These are phyloP conservation scores for Bjerkandera adusta DNA, from an alignment of 1,284 basidiomycete species.

Conservation along the genomic window DNA sequence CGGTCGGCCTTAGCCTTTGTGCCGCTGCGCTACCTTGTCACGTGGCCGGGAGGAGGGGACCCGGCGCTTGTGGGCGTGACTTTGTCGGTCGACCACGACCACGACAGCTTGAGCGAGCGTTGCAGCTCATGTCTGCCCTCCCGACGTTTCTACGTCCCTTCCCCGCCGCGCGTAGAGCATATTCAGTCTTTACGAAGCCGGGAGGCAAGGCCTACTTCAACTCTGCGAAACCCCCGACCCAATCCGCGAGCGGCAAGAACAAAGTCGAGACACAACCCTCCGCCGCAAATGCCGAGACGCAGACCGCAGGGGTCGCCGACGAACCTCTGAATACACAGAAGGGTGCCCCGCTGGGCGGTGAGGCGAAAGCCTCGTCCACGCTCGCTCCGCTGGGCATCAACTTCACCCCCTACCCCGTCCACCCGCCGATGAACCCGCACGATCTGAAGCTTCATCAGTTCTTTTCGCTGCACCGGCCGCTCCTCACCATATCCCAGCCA, in stretches of 20 bases:
- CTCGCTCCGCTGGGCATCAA: slow-evolving; percentile 18
- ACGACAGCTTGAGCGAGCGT: slow-evolving; percentile 19
- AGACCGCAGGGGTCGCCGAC: slow-evolving; percentile 23
- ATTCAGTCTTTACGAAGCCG: slow-evolving; percentile 77
- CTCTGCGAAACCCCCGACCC: slow-evolving; percentile 53
- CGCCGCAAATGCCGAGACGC: slow-evolving; percentile 18
- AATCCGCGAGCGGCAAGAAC: slow-evolving; percentile 22
- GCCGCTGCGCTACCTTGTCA: not conserved
- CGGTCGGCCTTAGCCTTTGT: not conserved
- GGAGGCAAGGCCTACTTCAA: slow-evolving; percentile 75
- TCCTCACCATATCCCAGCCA: slow-evolving; percentile 63
- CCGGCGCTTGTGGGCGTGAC: not conserved
- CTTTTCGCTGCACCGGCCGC: slow-evolving; percentile 73
- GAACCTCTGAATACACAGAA: slow-evolving; percentile 15
- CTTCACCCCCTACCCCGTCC: slow-evolving; percentile 30
- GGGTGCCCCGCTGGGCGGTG: slow-evolving; percentile 12
- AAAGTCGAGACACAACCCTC: slow-evolving; percentile 25
- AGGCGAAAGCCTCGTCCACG: slow-evolving; percentile 12
- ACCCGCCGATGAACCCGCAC: slow-evolving; percentile 57
- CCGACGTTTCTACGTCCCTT: slow-evolving; percentile 47
- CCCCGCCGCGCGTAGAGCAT: slow-evolving; percentile 52
- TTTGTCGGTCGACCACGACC: slow-evolving; percentile 16
- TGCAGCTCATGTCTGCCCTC: slow-evolving; percentile 39
- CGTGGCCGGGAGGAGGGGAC: no score
- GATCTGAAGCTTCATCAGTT: slow-evolving; percentile 78